A percentile compares a stretch with the other conserved stretches of the same genome.
These are phyloP conservation scores for Picochlorum costavermella DNA, from an alignment of 139 green algal species.

Conservation along the genomic window DNA sequence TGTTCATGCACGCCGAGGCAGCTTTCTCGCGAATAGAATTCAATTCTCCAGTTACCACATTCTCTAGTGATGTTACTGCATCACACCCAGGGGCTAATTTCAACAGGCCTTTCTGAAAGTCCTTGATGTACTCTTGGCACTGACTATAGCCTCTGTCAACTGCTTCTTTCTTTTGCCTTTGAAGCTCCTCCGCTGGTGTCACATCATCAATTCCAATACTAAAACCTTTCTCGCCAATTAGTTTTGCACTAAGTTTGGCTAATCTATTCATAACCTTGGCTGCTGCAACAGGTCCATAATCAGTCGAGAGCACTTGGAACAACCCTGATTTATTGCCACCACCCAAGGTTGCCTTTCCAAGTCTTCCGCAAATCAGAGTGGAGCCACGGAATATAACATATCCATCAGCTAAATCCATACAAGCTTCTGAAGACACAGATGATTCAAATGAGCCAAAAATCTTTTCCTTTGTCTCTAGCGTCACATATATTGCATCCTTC, in stretches of 20 bases:
- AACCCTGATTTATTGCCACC: constrained; percentile 81
- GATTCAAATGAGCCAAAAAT: constrained; percentile 61
- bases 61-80: constrained; percentile 79
- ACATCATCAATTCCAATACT: constrained; percentile 97
- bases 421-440: constrained; percentile 16
- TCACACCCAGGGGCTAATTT: constrained; percentile 79
- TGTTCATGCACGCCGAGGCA: constrained; percentile 73
- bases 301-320: constrained; percentile 68
- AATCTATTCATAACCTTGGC: constrained; percentile 78
- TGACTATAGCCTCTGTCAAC: constrained; percentile 61
- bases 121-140: constrained; percentile 61
- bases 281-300: constrained; percentile 52
- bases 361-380: constrained; percentile 76
- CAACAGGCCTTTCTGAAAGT: constrained; percentile 60
- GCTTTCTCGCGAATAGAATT: constrained; percentile 85
- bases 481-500: constrained; percentile 67
- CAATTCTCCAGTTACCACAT: constrained; percentile 70
- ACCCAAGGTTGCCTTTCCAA: constrained; percentile 91
- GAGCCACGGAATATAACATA: constrained; percentile 89
- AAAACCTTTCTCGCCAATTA: constrained; percentile 89
- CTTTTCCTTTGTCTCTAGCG: constrained; percentile 82
- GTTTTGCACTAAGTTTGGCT: constrained; percentile 81
- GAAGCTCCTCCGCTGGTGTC: constrained; percentile 55
- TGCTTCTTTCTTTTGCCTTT: constrained; percentile 29
- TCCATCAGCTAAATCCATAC: constrained; percentile 82